Conservation (phyloP, 805 yeast species). For the Starmera caribaea region DNA sequence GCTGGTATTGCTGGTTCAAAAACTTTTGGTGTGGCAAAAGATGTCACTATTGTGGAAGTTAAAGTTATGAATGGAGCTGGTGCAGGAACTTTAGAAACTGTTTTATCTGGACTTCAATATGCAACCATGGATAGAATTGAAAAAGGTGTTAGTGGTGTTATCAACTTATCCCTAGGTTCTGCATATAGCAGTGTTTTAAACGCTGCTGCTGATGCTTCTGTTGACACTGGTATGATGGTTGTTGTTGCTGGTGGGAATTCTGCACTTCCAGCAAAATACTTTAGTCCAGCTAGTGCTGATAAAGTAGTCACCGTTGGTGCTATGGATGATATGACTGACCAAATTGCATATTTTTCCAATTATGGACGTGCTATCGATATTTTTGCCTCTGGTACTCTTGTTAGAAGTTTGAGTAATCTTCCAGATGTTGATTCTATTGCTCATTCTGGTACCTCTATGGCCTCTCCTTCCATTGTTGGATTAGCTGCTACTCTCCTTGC, state of each 20-base stretch:
- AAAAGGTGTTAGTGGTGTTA: slow-evolving; percentile 41
- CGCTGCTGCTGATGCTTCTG: slow-evolving; percentile 68
- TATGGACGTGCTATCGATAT: slow-evolving; percentile 84
- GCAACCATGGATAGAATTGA: slow-evolving; percentile 45
- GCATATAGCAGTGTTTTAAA: slow-evolving; percentile 53
- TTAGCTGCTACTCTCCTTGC: slow-evolving; percentile 46
- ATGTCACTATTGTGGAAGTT: slow-evolving; percentile 51
- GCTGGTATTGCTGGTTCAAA: slow-evolving; percentile 76
- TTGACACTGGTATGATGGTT: slow-evolving; percentile 54
- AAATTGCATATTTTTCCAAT: slow-evolving; percentile 69
- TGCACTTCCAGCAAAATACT: slow-evolving; percentile 60
- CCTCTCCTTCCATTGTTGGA: slow-evolving; percentile 66
- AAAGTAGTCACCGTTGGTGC: slow-evolving; percentile 80
- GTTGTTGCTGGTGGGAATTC: slow-evolving; percentile 87
- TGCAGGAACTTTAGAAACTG: slow-evolving; percentile 52
- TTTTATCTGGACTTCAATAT: slow-evolving; percentile 56
- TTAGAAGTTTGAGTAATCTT: slow-evolving; percentile 40
- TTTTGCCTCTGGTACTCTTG: slow-evolving; percentile 70
- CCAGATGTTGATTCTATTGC: slow-evolving; percentile 13
- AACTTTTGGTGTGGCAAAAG: slow-evolving; percentile 71
- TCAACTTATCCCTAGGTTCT: slow-evolving; percentile 77
- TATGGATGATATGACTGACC: slow-evolving; percentile 60
- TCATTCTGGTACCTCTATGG: slow-evolving; percentile 75
- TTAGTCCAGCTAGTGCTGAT: slow-evolving; percentile 76
- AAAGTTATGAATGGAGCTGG: slow-evolving; percentile 64